A percentile compares a stretch with the other conserved stretches of the same genome.
These are phyloP conservation scores for Magnusiomyces magnusii DNA, from an alignment of 1,139 yeast species.

Conservation along the genomic window DNA sequence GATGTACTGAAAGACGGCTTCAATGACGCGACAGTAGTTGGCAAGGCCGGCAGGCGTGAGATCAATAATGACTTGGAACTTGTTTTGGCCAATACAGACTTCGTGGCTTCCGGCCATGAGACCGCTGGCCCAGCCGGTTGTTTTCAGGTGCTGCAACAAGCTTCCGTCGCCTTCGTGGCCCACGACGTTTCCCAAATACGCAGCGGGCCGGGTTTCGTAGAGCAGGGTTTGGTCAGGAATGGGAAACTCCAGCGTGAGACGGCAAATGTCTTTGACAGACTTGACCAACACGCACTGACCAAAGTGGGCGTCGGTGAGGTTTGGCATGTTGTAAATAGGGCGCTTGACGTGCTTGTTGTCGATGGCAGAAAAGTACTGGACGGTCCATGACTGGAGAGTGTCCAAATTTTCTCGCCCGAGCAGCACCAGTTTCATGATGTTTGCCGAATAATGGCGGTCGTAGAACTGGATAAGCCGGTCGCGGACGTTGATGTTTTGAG, in stretches of 20 bases:
- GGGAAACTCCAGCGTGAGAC: conserved; percentile 58
- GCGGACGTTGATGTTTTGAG: conserved; percentile 51
- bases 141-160: conserved; percentile 58
- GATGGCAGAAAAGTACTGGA: conserved; percentile 56
- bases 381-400: conserved; percentile 61
- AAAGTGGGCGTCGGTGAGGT: conserved; percentile 42
- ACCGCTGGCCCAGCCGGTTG: conserved; percentile 70
- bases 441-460: conserved; percentile 52
- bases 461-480: conserved; percentile 59
- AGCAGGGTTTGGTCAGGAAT: conserved; percentile 62
- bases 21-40: conserved; percentile 54
- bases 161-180: conserved; percentile 95
- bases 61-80: conserved; percentile 62
- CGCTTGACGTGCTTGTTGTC: conserved; percentile 47
- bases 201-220: conserved; percentile 64
- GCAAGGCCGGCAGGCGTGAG: conserved; percentile 64
- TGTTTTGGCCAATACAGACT: conserved; percentile 61
- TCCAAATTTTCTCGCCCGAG: conserved; percentile 77
- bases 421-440: conserved; percentile 80
- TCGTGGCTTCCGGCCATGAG: conserved; percentile 68
- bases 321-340: conserved; percentile 43
- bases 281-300: conserved; percentile 54
- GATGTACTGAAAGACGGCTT: conserved; percentile 62
- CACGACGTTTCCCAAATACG: conserved; percentile 66
- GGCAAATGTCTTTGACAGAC: conserved; percentile 75